Base-by-base conservation (phyloP, 2,329 filamentous ascomycete genomes). In the Botrytis aclada region DNA sequence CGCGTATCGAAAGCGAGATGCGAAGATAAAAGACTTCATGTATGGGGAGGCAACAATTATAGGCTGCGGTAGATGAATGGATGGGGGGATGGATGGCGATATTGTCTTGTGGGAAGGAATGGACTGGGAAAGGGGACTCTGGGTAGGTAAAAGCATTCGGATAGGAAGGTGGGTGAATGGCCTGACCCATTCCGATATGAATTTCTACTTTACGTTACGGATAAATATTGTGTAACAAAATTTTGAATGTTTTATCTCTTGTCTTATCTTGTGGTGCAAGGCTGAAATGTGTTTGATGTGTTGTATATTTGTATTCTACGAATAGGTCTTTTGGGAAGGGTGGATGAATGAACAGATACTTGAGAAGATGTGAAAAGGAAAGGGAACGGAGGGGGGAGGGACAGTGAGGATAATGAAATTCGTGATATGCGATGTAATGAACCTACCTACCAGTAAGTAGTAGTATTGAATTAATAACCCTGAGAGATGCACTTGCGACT, bases 181-280 rank as follows among this genome's bases (percentile, higher is more conserved):
- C n/a, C 9, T 56, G 34, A 66, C 51, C 18, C 51, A 29, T 66
- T 39, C 45, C 47, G 64, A 67, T 41, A 56, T 37, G 65, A 39
- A 54, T 67, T 56, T 67, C 37, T 56, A 32, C 47, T 41, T 56
- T 56, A 67, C 65, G 39, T 41, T 41, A 41, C 65, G 47, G 47
- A 67, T 67, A 56, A 47, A 67, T 54, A 56, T 41, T 41, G 45
- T 56, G 45, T 67, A 67, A 67, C 47, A 67, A 56, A 56, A 67
- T 32, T 37, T 56, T 39, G 64, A 54, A 54, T 54, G 51, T 22
- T 67, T 66, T 8, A n/a, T 67, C 47, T 67, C 9, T 32, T n/a
- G 60, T 62, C 4, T 41, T n/a, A 8, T 39, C 1, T 41, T 29
- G 5, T 67, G 29, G 22, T 56, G 37, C 18, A 56, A 1, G 37